Evolutionary conservation across 257 asterid species (phyloP), one percentile per base, ranked within the genome.

Genomic region (Lantana camara): DNA sequence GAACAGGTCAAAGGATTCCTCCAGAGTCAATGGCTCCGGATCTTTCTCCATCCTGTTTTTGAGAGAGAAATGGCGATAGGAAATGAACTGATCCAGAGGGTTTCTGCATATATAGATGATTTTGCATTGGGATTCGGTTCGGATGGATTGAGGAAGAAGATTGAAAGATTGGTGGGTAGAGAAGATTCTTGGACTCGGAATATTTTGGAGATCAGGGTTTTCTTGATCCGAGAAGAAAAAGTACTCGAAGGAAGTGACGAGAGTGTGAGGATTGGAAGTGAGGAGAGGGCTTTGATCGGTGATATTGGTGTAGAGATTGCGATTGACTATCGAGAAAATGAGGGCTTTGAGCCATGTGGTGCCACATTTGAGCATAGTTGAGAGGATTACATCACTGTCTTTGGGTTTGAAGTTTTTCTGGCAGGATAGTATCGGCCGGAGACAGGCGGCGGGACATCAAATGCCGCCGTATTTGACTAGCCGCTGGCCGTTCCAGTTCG

Each of bases 321-420:
- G 60, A 29, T 65, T 65, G 35, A 49, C 15, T 29, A 75, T 69
- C 24, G 47, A 58, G 34, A 70, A 75, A 2, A 19, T 11, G 2
- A 75, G 63, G 13, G 63, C 63, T 54, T 64, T 75, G 21, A 75
- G 32, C 73, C 77, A 70, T 16, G 70, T 75, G 24, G 80, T 60
- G 1, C 80, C 70, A 7, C 63, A 60, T 75, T 65, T 75, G 0
- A 70, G 76, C 23, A 59, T 13, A 3, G 67, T 45, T 1, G 73
- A 34, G 5, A 70, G 23, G 9, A 75, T 37, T 12, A 64, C 34
- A 20, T 70, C 65, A 6, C 35, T 16, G 12, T 66, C 46, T 27
- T 69, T 52, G 1, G 67, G 45, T 64, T 44, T 32, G 23, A 62
- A 56, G 30, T 59, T 6, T 16, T 24, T 69, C 27, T 60, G 61